Evolutionary conservation across 2,329 filamentous ascomycete genomes (phyloP), one percentile per base, ranked within the genome.

Genomic region (Echinosphaeria canescens): DNA sequence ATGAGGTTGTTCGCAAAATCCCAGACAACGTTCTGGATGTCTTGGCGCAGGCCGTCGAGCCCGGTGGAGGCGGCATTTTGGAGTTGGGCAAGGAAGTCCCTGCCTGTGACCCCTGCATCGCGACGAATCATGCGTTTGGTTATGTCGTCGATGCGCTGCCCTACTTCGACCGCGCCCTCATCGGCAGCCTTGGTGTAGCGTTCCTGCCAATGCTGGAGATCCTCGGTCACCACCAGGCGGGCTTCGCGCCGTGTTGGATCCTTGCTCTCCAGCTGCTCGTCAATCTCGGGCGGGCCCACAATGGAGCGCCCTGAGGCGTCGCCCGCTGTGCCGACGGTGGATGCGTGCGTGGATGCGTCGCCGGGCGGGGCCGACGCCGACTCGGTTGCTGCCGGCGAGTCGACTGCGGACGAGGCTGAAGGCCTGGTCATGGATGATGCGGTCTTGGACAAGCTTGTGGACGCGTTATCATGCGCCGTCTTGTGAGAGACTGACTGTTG

Each of bases 111-210:
- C 1, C 68, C 50, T n/a, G 72, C 68, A 30, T 79, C 66, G 11
- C 62, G 62, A 3, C 68, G 51, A 30, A 80, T 56, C 51, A 65
- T 57, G 23, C 51, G 50, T 30, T 50, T 48, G 10, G 54, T 43
- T 20, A 70, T 63, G 30, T 78, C 71, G 19, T 61, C 54, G 12
- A 75, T 51, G 19, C 70, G 63, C 4, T 68, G 59, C 18, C 85
- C 75, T 33, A 95, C 80, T 33, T 88, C 64, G 13, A 44, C 42
- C 4, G 62, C 62, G 5, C 82, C 84, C 43, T 90, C 82, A 32
- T 90, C 76, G 6, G 80, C 80, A 8, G 82, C 82, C 31, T 72
- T 68, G 15, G 76, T 64, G 43, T 92, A 93, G 41, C 91, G 90
- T 33, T 68, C 67, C 47, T 93, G 76, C 85, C 88, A 98, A 29